Percentiles rank a stretch among this genome's conserved stretches.
Evolutionary conservation across 805 yeast species (phyloP).

Genomic region (Saccharomycopsis amapae): DNA sequence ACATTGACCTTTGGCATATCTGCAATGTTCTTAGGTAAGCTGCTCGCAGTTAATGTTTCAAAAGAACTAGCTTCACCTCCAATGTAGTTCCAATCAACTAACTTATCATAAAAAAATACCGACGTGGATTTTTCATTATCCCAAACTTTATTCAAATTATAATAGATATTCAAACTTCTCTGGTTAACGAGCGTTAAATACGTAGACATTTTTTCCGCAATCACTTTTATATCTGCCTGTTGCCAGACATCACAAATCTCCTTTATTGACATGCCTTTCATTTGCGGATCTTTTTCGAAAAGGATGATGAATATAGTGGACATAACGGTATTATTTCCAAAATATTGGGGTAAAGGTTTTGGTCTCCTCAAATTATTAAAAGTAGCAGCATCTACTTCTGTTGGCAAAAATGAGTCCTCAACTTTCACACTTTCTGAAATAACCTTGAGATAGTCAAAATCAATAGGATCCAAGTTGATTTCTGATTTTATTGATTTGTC

Average conservation of each 20-base stretch:
- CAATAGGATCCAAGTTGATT: slow-evolving; percentile 19
- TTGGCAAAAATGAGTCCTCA: slow-evolving; percentile 1
- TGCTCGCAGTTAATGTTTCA: no score
- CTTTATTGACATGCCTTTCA: slow-evolving; percentile 6
- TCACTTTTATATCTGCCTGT: background rate
- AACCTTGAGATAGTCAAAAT: slow-evolving; percentile 17
- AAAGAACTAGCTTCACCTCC: background rate
- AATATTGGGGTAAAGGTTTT: slow-evolving; percentile 6
- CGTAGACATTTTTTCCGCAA: slow-evolving; percentile 1
- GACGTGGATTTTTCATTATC: background rate
- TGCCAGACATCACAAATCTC: slow-evolving; percentile 4
- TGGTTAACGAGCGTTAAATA: slow-evolving; percentile 1
- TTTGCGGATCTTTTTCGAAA: slow-evolving; percentile 7
- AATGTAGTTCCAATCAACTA: slow-evolving; percentile 13
- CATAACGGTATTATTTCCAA: slow-evolving; percentile 1
- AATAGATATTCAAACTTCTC: background rate
- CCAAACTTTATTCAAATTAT: slow-evolving; percentile 15
- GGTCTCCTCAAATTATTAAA: slow-evolving; percentile 10
- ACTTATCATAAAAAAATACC: slow-evolving; percentile 12
- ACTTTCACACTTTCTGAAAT: slow-evolving; percentile 4
- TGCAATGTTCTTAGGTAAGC: no score
- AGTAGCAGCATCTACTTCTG: background rate
- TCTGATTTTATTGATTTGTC: slow-evolving; percentile 8
- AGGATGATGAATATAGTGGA: slow-evolving; percentile 3
- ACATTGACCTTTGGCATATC: background rate